Conservation (phyloP, 768 basidiomycete genomes). For the Naganishia kalamii region DNA sequence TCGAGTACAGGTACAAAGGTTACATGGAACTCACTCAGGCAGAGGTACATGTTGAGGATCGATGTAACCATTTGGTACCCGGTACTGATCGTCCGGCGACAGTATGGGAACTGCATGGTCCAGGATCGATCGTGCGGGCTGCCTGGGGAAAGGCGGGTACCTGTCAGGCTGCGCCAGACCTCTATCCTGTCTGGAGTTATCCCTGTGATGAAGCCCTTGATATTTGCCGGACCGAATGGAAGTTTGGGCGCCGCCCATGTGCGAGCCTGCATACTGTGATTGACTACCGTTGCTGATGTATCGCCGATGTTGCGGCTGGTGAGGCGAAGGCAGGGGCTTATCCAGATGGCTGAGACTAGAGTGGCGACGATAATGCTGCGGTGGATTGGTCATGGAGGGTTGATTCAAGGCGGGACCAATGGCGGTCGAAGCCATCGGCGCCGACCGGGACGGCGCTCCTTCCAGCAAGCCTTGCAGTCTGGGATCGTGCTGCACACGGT, state of each 20-base stretch:
- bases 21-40: constrained; percentile 23
- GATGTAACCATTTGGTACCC: constrained; percentile 1
- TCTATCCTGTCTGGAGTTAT: neutral
- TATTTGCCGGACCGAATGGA: neutral
- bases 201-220: neutral
- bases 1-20: neutral
- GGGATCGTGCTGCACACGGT: constrained; percentile 81
- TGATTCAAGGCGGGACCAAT: neutral
- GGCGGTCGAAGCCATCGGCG: constrained; percentile 27
- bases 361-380: neutral
- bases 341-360: constrained; percentile 21
- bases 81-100: neutral
- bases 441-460: constrained; percentile 32
- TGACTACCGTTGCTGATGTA: neutral
- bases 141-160: constrained; percentile 18
- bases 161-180: constrained; percentile 20
- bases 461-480: constrained; percentile 57
- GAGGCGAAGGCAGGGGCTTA: constrained; percentile 38
- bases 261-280: constrained; percentile 15
- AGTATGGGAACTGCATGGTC: constrained; percentile 18
- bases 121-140: constrained; percentile 18
- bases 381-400: constrained; percentile 1
- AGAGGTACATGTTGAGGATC: constrained; percentile 21
- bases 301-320: constrained; percentile 6
- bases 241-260: neutral